A percentile compares a stretch with the other conserved stretches of the same genome.
These are phyloP conservation scores for Pyrus hybrid DNA, from an alignment of 331 rosid genomes.

Conservation along the genomic window DNA sequence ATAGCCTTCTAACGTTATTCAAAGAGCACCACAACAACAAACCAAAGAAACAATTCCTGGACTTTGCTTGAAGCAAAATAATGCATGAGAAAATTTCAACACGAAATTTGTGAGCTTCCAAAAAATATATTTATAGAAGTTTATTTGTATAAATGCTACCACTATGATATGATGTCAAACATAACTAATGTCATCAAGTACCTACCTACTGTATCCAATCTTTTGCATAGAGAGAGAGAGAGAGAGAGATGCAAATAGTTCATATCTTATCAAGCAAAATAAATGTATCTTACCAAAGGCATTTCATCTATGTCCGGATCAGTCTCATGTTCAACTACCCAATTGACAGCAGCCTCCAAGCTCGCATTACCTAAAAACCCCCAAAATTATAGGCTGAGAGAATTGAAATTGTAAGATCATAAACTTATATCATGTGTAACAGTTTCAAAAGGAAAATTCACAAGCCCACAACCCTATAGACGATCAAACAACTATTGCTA, in stretches of 20 bases:
- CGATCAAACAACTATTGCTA: neutral
- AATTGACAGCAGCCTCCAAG: constrained; percentile 79
- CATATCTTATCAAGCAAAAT: neutral
- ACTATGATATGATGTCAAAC: neutral
- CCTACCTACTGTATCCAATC: neutral
- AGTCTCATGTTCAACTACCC: constrained; percentile 92
- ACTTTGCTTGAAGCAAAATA: neutral
- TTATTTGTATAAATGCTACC: neutral
- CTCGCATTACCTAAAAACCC: constrained; percentile 62
- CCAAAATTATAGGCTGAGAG: constrained; percentile 11
- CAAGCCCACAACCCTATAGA: neutral
- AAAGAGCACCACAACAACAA: neutral
- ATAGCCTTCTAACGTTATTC: neutral
- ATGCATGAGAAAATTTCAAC: neutral
- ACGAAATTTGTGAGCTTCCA: neutral
- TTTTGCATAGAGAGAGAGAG: neutral
- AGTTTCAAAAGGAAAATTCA: neutral
- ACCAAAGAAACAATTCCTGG: neutral
- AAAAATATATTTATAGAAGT: neutral
- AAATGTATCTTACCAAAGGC: constrained; percentile 56
- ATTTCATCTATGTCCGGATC: constrained; percentile 75
- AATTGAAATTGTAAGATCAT: neutral
- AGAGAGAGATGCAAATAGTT: neutral
- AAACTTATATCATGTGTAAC: neutral
- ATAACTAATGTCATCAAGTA: neutral